Conservation (phyloP, 2,329 filamentous ascomycete genomes). For the Fusarium proliferatum region DNA sequence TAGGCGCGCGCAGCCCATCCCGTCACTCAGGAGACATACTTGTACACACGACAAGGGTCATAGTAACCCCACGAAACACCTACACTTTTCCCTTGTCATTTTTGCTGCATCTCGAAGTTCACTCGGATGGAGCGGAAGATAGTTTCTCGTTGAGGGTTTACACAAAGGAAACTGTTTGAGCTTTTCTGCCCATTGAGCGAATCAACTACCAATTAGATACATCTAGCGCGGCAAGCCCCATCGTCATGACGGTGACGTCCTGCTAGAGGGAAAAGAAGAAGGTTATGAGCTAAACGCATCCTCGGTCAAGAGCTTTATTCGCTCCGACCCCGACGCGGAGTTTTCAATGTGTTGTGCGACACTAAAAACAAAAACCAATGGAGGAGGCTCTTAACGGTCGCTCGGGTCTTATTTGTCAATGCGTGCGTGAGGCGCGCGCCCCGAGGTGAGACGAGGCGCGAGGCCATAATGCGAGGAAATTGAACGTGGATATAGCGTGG, state of each 20-base stretch:
- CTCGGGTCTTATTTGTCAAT: constrained; percentile 22
- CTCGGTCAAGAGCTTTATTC: constrained; percentile 14
- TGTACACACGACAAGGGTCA: constrained; percentile 5
- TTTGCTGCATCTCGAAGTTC: background rate
- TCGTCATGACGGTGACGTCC: constrained; percentile 37
- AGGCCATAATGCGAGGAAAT: constrained; percentile 29
- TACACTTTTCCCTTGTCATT: constrained; percentile 2
- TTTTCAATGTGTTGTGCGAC: constrained; percentile 1
- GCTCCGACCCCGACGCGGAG: constrained; percentile 33
- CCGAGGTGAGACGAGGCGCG: constrained; percentile 21
- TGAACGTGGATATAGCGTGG: constrained; percentile 30
- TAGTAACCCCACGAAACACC: constrained; percentile 28
- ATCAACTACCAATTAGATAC: constrained; percentile 12
- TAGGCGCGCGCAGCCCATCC: constrained; percentile 28
- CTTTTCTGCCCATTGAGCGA: constrained; percentile 13
- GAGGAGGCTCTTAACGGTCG: constrained; percentile 17
- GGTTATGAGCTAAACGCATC: constrained; percentile 3
- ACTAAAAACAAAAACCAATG: background rate
- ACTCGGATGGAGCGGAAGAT: constrained; percentile 38
- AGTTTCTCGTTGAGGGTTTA: constrained; percentile 10
- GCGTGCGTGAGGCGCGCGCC: constrained; percentile 15
- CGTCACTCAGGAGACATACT: constrained; percentile 11
- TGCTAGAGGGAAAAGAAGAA: background rate
- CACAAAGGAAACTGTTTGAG: constrained; percentile 21
- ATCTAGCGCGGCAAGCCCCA: constrained; percentile 26